phyloP scores from a whole-genome alignment of 768 basidiomycete species.

The Boletus sp. region DNA sequence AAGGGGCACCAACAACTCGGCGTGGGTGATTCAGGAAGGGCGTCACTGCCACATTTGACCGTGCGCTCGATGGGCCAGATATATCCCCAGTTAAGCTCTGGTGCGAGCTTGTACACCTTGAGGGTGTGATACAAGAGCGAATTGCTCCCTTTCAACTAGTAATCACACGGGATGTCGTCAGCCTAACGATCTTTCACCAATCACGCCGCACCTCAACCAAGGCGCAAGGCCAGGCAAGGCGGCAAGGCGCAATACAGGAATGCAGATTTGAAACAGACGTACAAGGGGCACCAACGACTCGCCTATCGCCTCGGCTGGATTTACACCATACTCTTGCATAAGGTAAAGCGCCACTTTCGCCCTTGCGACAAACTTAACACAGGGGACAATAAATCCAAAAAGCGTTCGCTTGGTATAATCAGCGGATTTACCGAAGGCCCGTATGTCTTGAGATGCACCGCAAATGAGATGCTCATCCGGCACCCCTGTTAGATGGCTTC shows the following conservation, averaged over 20 bases:
- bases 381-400: constrained; percentile 69
- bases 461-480: constrained; percentile 67
- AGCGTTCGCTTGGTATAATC: constrained; percentile 68
- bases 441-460: constrained; percentile 66
- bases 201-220: constrained; percentile 5
- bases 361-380: constrained; percentile 72
- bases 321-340: constrained; percentile 65
- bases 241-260: constrained; percentile 6
- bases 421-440: constrained; percentile 63
- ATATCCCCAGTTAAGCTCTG: no score
- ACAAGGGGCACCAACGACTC: no score
- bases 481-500: constrained; percentile 71
- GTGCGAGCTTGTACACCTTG: constrained; percentile 70
- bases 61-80: no score
- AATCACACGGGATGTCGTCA: constrained; percentile 5
- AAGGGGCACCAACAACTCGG: no score
- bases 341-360: constrained; percentile 71
- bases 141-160: constrained; percentile 76
- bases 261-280: constrained; percentile 43
- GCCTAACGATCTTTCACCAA: constrained; percentile 6
- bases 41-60: no score
- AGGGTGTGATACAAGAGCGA: constrained; percentile 72
- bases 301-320: constrained; percentile 66
- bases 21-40: no score
- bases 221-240: no score